Conservation (phyloP, 495 filamentous ascomycete species). For the Tuber brumale region DNA sequence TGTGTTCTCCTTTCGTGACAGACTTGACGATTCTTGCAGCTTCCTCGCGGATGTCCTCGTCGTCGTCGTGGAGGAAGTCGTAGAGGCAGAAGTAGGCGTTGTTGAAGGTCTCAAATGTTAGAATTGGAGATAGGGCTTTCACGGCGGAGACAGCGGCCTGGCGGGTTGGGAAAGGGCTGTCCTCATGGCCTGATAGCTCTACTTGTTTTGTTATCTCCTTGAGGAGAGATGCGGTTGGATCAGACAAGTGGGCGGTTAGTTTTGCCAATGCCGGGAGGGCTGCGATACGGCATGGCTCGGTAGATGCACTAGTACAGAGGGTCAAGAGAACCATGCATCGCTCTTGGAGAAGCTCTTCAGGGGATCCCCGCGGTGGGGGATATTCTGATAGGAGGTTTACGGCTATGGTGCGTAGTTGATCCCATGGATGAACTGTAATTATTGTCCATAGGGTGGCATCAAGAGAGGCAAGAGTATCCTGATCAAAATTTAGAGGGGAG, state of each 20-base stretch:
- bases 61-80: conserved; percentile 75
- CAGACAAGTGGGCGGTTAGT: conserved; percentile 12
- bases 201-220: conserved; percentile 14
- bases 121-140: conserved; percentile 17
- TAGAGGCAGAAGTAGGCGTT: conserved; percentile 51
- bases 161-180: conserved; percentile 26
- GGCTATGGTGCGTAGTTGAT: conserved; percentile 26
- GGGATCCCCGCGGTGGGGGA: neutral
- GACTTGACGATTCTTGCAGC: conserved; percentile 50
- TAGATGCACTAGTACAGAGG: conserved; percentile 11
- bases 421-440: conserved; percentile 21
- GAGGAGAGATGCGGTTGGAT: conserved; percentile 2
- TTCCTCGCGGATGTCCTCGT: conserved; percentile 71
- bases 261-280: conserved; percentile 19
- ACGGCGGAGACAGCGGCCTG: conserved; percentile 27
- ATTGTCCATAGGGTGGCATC: conserved; percentile 22
- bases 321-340: conserved; percentile 17
- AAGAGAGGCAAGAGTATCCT: conserved; percentile 6
- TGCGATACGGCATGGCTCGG: conserved; percentile 29
- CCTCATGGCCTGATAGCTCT: conserved; percentile 21
- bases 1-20: conserved; percentile 43
- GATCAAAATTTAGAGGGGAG: conserved; percentile 11
- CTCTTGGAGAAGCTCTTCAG: conserved; percentile 2
- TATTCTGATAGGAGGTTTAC: conserved; percentile 24
- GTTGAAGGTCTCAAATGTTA: conserved; percentile 16